These are phyloP conservation scores for Ophiocordyceps polyrhachis-furcata DNA, from an alignment of 2,329 filamentous ascomycete species.

Conservation along the genomic window DNA sequence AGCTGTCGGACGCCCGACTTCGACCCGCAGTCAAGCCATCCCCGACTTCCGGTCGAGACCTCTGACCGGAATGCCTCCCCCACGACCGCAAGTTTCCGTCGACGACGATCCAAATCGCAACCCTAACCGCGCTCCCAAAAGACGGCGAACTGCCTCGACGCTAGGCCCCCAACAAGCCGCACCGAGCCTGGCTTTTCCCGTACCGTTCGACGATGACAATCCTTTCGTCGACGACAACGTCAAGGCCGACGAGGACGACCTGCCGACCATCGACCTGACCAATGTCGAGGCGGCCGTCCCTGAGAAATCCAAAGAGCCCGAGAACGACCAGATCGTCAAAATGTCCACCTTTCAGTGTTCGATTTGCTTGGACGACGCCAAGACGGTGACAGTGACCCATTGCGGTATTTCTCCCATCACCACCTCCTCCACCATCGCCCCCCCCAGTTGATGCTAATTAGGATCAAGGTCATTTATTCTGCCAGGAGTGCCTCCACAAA, in stretches of 20 bases:
- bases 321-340: constrained; percentile 30
- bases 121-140: constrained; percentile 8
- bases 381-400: constrained; percentile 41
- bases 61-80: constrained; percentile 5
- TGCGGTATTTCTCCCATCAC: constrained; percentile 34
- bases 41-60: constrained; percentile 2
- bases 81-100: background rate
- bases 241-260: constrained; percentile 6
- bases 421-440: background rate
- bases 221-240: constrained; percentile 8
- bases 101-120: background rate
- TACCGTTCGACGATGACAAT: constrained; percentile 9
- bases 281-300: constrained; percentile 23
- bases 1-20: too few relatives aligned
- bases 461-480: constrained; percentile 42
- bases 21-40: background rate
- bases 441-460: background rate
- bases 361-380: constrained; percentile 47
- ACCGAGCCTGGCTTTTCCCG: background rate
- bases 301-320: constrained; percentile 22
- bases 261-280: constrained; percentile 16
- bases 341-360: constrained; percentile 42
- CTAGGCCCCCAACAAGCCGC: background rate
- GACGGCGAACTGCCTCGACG: constrained; percentile 5
- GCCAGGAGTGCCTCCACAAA: constrained; percentile 41